Percentiles rank a stretch among this genome's conserved stretches.
These are phyloP conservation scores for Mycena chlorophos DNA, from an alignment of 768 basidiomycete genomes.

Conservation along the genomic window DNA sequence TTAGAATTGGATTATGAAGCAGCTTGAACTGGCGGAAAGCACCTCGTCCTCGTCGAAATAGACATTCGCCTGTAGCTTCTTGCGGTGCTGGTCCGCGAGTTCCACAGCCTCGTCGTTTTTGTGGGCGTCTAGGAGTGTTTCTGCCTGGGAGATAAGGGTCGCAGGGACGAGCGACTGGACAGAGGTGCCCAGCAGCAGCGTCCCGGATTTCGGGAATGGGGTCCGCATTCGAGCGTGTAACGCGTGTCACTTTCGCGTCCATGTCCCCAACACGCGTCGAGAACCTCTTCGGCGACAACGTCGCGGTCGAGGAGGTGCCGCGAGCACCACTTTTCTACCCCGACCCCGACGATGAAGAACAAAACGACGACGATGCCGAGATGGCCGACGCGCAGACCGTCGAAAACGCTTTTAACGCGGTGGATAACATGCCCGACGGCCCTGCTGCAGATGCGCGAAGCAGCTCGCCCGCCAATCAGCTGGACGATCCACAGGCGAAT, in stretches of 20 bases:
- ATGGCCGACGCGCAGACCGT: slow-evolving; percentile 33
- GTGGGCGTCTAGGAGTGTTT: slow-evolving; percentile 64
- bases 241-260: slow-evolving; percentile 4
- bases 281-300: slow-evolving; percentile 67
- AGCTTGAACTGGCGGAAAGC: slow-evolving; percentile 23
- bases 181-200: slow-evolving; percentile 65
- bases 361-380: slow-evolving; percentile 37
- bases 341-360: slow-evolving; percentile 25
- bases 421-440: slow-evolving; percentile 32
- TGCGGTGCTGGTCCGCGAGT: slow-evolving; percentile 60
- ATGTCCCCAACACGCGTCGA: slow-evolving; percentile 35
- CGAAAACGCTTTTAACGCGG: slow-evolving; percentile 42
- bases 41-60: slow-evolving; percentile 59
- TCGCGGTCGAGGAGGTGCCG: slow-evolving; percentile 34
- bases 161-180: slow-evolving; percentile 69
- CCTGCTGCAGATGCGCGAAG: slow-evolving; percentile 39
- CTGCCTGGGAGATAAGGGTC: slow-evolving; percentile 71
- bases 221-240: slow-evolving; percentile 19
- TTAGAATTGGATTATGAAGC: not conserved
- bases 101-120: slow-evolving; percentile 63
- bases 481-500: slow-evolving; percentile 12
- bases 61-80: slow-evolving; percentile 54
- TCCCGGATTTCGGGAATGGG: slow-evolving; percentile 64
- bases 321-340: slow-evolving; percentile 24
- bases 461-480: slow-evolving; percentile 48